A percentile compares a stretch with the other conserved stretches of the same genome.
Evolutionary conservation across 805 yeast species (phyloP).

Genomic region (Metschnikowia peoriensis): DNA sequence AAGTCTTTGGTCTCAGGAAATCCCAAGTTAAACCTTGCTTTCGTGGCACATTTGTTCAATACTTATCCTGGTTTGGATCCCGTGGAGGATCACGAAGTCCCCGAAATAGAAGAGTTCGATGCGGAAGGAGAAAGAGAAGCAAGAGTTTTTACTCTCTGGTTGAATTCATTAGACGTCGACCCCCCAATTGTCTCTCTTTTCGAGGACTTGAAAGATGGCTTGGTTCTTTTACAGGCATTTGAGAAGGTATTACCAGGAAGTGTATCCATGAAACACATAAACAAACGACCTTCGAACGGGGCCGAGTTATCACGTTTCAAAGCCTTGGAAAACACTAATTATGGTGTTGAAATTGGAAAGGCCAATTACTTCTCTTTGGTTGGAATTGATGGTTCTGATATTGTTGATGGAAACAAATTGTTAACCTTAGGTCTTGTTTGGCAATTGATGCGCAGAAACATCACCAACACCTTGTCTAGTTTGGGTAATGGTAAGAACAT

Average conservation of each 20-base stretch:
- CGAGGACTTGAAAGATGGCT: slow-evolving; percentile 94
- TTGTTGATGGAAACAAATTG: slow-evolving; percentile 87
- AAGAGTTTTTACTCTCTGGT: slow-evolving; percentile 95
- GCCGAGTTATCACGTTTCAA: slow-evolving; percentile 83
- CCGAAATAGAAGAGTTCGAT: slow-evolving; percentile 96
- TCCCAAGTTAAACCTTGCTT: slow-evolving; percentile 93
- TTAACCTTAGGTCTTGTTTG: slow-evolving; percentile 91
- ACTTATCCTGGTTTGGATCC: slow-evolving; percentile 97
- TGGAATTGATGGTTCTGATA: slow-evolving; percentile 97
- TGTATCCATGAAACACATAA: slow-evolving; percentile 74
- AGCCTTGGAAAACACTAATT: slow-evolving; percentile 96
- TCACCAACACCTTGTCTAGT: slow-evolving; percentile 74
- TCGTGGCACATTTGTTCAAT: slow-evolving; percentile 95
- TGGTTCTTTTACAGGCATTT: slow-evolving; percentile 83
- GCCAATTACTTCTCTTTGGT: slow-evolving; percentile 89
- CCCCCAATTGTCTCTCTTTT: slow-evolving; percentile 90
- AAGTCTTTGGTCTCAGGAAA: slow-evolving; percentile 92
- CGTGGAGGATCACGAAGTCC: slow-evolving; percentile 83
- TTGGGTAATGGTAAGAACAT: slow-evolving; percentile 69
- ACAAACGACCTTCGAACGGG: slow-evolving; percentile 78
- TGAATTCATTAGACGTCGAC: slow-evolving; percentile 92
- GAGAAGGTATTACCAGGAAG: slow-evolving; percentile 95
- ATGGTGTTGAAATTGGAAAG: slow-evolving; percentile 96
- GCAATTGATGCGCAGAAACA: slow-evolving; percentile 98
- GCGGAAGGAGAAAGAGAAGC: slow-evolving; percentile 99